Evolutionary conservation across 2,329 filamentous ascomycete genomes (phyloP).

Genomic region (Microdochium bolleyi): DNA sequence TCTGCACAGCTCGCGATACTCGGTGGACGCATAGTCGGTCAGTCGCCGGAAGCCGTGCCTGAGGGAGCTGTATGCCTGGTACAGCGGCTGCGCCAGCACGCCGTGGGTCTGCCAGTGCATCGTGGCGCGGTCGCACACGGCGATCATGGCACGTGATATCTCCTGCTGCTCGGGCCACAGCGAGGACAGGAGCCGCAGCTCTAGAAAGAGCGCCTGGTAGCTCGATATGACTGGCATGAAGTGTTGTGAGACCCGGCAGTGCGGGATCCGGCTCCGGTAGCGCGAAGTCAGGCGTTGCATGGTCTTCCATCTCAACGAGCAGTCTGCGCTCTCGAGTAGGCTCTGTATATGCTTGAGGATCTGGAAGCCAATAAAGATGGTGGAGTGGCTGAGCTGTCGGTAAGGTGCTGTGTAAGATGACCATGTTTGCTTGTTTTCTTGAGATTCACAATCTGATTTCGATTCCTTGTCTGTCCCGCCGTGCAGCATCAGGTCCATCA

Average conservation of each 20-base stretch:
- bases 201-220: background rate
- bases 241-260: background rate
- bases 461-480: background rate
- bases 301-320: background rate
- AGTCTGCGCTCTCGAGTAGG: background rate
- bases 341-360: background rate
- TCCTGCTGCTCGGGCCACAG: background rate
- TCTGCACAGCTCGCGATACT: background rate
- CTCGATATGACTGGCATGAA: background rate
- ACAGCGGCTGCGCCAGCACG: background rate
- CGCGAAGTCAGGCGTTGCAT: background rate
- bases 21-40: background rate
- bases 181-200: background rate
- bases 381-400: background rate
- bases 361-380: background rate
- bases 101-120: background rate
- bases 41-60: background rate
- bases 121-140: background rate
- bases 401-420: background rate
- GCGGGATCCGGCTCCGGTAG: background rate
- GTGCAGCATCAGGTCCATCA: background rate
- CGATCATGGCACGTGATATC: background rate
- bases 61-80: background rate
- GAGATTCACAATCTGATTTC: too few species aligned
- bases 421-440: background rate